Conservation (phyloP, 169 alveolate genomes). For the Eimeria tenella region DNA sequence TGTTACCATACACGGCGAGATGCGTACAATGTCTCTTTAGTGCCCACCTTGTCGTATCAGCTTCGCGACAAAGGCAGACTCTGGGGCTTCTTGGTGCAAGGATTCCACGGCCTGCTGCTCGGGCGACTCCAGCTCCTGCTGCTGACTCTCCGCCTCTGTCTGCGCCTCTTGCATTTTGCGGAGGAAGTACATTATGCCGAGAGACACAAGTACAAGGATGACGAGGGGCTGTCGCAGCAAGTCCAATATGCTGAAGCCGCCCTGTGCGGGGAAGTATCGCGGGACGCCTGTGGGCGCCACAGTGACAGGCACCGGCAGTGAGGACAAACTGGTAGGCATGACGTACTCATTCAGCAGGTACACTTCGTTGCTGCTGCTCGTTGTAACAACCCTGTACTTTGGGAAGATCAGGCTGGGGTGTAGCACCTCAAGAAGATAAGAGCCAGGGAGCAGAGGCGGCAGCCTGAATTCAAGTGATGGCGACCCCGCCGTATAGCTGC, state of each 20-base stretch:
- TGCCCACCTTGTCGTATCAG: slow-evolving; percentile 25
- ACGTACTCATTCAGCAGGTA: slow-evolving; percentile 47
- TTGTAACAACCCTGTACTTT: slow-evolving; percentile 33
- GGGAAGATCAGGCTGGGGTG: slow-evolving; percentile 64
- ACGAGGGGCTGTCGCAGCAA: slow-evolving; percentile 66
- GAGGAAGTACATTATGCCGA: slow-evolving; percentile 61
- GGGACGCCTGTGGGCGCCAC: slow-evolving; percentile 57
- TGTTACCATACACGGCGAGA: too few relatives aligned
- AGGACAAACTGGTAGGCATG: slow-evolving; percentile 14
- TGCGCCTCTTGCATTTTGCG: slow-evolving; percentile 67
- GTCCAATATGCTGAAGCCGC: slow-evolving; percentile 49
- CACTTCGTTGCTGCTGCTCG: slow-evolving; percentile 42
- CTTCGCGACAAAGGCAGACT: slow-evolving; percentile 53
- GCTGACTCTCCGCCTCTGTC: slow-evolving; percentile 57
- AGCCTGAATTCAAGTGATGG: slow-evolving; percentile 40
- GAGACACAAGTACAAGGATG: slow-evolving; percentile 48
- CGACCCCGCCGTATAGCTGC: neutral
- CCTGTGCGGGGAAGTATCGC: slow-evolving; percentile 66
- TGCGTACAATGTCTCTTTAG: neutral
- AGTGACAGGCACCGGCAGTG: slow-evolving; percentile 35
- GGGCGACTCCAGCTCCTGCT: slow-evolving; percentile 14
- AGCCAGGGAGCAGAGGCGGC: slow-evolving; percentile 65
- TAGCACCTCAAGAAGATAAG: slow-evolving; percentile 64
- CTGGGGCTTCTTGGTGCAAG: slow-evolving; percentile 25
- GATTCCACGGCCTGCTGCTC: slow-evolving; percentile 58